phyloP scores from a whole-genome alignment of 306 rosid genomes.

The Oemleria cerasiformis region DNA sequence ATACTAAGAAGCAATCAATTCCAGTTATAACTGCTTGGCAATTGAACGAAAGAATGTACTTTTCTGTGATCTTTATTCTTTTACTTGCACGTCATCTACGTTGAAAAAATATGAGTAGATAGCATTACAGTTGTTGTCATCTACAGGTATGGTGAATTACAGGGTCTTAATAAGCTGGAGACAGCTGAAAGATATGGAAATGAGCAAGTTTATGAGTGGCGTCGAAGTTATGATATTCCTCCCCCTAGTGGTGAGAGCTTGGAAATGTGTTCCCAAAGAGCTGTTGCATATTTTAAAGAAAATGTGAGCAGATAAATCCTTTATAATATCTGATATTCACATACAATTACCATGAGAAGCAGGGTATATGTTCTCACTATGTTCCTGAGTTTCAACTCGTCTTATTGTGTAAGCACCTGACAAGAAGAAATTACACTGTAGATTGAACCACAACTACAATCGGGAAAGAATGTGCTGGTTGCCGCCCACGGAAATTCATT shows the following conservation, averaged over 20 bases:
- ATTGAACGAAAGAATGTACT: slow-evolving; percentile 78
- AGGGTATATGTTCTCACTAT: background rate
- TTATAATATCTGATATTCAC: background rate
- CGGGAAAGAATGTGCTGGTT: slow-evolving; percentile 74
- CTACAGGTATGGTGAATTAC: slow-evolving; percentile 75
- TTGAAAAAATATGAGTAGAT: background rate
- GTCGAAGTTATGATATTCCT: slow-evolving; percentile 73
- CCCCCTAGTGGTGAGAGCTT: slow-evolving; percentile 89
- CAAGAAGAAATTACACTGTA: slow-evolving; percentile 31
- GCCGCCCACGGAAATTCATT: slow-evolving; percentile 80
- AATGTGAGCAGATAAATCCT: slow-evolving; percentile 35
- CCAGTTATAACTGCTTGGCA: slow-evolving; percentile 78
- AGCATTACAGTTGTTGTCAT: slow-evolving; percentile 15
- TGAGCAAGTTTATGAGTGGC: slow-evolving; percentile 80
- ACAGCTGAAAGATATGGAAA: slow-evolving; percentile 78
- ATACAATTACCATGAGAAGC: background rate
- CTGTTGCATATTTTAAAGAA: slow-evolving; percentile 75
- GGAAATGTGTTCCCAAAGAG: slow-evolving; percentile 85
- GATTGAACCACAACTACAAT: slow-evolving; percentile 71
- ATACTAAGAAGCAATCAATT: slow-evolving; percentile 67
- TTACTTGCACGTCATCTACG: background rate
- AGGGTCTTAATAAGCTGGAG: slow-evolving; percentile 80
- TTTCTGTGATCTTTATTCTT: slow-evolving; percentile 17
- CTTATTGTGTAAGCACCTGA: slow-evolving; percentile 10
- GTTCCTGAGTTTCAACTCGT: background rate